Evolutionary conservation across 805 yeast genomes (phyloP), one percentile per base, ranked within the genome.

Genomic region (Metschnikowia gruessii): DNA sequence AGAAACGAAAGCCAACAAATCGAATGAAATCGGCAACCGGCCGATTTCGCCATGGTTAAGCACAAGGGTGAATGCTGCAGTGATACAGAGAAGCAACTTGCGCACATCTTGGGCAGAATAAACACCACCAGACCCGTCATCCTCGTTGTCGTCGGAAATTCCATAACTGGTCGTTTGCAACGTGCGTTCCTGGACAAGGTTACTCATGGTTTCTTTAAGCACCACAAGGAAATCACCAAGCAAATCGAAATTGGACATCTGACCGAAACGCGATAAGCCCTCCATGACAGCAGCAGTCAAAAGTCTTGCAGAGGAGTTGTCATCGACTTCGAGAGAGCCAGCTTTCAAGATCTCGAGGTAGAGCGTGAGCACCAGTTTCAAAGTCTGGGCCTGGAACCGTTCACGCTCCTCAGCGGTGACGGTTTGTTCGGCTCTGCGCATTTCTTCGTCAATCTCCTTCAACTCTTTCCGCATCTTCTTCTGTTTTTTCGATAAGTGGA

Each of bases 221-320:
- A 91, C 96, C 61, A 85, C 95, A 42, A 94, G 72, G 66, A 94
- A 82, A 63, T 94, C 99, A 21, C 98, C 98, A 55, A 94, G 76
- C 37, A 94, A 72, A 54, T 94, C 98, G 47, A 92, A 81, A 61
- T 94, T 94, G 19, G 95, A 90, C 82, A 91, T 83, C 58, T 85
- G 94, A 2, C 98, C 96, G 61, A 84, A 90, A 60, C 81, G 81
- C 1, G 97, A 87, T 46, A 94, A 69, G 3, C 98, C 98, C 68
- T 94, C 98, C 45, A 94, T 72, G 0, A 92, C 95, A 0, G 92
- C 76, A 7, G 95, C 96, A 74, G 89, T 82, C 43, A 94, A 70
- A 12, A 49, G 47, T 24, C 54, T 54, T 16, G 79, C 76, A 32
- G 81, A 77, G 16, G 82, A 78, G 37, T 80, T 75, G 8, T 53